phyloP scores from a whole-genome alignment of 805 yeast species.

The Yarrowia hollandica region DNA sequence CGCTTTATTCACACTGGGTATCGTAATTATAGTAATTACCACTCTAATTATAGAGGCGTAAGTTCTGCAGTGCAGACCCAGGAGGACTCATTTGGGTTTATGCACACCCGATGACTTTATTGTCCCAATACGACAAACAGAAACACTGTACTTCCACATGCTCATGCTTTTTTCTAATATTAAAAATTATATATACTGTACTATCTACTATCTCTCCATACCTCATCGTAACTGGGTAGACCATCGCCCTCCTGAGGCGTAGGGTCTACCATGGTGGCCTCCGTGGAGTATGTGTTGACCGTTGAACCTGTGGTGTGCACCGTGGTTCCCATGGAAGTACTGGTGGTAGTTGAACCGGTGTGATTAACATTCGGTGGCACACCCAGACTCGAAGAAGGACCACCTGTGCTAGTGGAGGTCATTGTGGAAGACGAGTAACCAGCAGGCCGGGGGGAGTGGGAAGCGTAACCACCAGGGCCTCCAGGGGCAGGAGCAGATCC shows the following conservation, averaged over 20 bases:
- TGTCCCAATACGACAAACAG: constrained; percentile 11
- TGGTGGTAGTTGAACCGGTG: constrained; percentile 8
- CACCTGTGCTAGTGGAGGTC: constrained; percentile 2
- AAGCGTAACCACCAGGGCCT: constrained; percentile 11
- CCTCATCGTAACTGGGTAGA: constrained; percentile 13
- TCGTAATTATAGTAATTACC: constrained; percentile 8
- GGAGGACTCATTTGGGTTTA: constrained; percentile 12
- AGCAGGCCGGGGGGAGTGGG: constrained; percentile 18
- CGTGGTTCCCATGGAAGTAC: constrained; percentile 8
- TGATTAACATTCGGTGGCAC: constrained; percentile 10
- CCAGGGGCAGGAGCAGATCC: constrained; percentile 21
- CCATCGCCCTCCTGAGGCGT: constrained; percentile 13
- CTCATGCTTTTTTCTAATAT: background rate
- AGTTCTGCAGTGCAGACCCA: constrained; percentile 2
- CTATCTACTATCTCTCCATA: constrained; percentile 3
- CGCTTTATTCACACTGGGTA: constrained; percentile 3
- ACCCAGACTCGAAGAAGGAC: background rate
- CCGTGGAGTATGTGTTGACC: constrained; percentile 3
- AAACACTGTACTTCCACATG: background rate
- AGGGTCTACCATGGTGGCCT: constrained; percentile 17
- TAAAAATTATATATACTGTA: background rate
- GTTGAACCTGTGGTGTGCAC: constrained; percentile 9
- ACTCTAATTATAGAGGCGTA: constrained; percentile 13
- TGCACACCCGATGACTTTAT: constrained; percentile 24
- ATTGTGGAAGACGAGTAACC: constrained; percentile 1